A percentile compares a stretch with the other conserved stretches of the same genome.
phyloP scores from a whole-genome alignment of 345 rosid species.

The Eucalyptus pauciflora region DNA sequence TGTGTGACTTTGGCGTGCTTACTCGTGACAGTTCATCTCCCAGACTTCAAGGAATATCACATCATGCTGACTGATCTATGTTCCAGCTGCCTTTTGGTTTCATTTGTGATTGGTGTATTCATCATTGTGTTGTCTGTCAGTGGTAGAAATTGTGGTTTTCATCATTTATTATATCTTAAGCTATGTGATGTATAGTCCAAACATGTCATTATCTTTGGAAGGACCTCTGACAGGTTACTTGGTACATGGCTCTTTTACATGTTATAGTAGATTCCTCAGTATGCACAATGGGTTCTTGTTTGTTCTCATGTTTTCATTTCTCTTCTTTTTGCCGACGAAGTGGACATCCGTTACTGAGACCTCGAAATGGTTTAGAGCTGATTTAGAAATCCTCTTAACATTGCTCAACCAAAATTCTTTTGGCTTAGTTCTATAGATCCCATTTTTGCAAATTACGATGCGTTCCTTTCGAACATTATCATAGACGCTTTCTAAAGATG shows the following conservation, averaged over 20 bases:
- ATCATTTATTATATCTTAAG: neutral
- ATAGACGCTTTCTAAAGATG: neutral
- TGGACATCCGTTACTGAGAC: neutral
- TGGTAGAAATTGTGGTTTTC: neutral
- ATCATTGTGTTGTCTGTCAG: neutral
- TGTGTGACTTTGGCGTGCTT: neutral
- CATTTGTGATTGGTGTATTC: neutral
- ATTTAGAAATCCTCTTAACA: neutral
- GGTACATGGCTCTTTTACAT: neutral
- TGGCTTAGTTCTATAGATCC: neutral
- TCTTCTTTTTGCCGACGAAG: neutral
- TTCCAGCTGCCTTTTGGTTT: neutral
- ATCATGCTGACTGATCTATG: neutral
- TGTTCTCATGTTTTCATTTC: neutral
- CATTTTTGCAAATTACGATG: neutral
- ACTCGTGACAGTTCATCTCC: neutral
- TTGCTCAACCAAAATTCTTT: neutral
- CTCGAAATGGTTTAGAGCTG: neutral
- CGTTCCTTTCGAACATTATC: neutral
- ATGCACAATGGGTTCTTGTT: neutral
- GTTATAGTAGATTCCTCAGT: neutral
- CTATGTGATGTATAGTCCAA: neutral
- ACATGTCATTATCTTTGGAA: neutral
- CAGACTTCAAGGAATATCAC: neutral
- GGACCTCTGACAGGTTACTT: neutral